Percentiles rank a stretch among this genome's conserved stretches.
These are phyloP conservation scores for Saccharomyces pastorianus DNA, from an alignment of 1,139 yeast genomes.

Conservation along the genomic window DNA sequence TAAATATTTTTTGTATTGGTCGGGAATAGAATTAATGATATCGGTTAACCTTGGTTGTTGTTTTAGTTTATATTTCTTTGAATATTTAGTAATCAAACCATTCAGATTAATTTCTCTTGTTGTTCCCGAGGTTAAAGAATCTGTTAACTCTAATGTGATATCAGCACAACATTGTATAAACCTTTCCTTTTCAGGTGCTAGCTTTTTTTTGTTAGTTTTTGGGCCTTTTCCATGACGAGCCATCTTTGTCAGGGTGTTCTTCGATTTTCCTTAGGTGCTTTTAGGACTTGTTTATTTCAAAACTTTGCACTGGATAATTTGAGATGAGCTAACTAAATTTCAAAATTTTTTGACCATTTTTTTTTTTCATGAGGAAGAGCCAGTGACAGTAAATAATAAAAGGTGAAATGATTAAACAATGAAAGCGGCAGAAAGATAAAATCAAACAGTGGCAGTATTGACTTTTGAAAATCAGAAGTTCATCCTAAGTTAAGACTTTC, in stretches of 20 bases:
- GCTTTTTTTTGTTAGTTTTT: conserved; percentile 43
- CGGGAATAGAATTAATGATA: conserved; percentile 91
- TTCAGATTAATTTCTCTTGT: conserved; percentile 81
- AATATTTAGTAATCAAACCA: conserved; percentile 75
- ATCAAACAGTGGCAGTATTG: neutral
- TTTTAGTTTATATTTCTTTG: conserved; percentile 84
- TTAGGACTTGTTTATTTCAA: too few relatives aligned
- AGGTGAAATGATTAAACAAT: neutral
- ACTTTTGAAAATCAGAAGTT: neutral
- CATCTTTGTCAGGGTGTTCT: conserved; percentile 15
- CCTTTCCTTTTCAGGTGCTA: conserved; percentile 84
- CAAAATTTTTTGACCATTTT: neutral
- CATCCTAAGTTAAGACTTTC: neutral
- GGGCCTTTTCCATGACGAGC: conserved; percentile 33
- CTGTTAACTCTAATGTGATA: conserved; percentile 78
- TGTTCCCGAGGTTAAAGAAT: conserved; percentile 48
- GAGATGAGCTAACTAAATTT: neutral
- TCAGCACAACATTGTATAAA: conserved; percentile 91
- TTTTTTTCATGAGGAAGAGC: neutral
- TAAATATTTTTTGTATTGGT: conserved; percentile 83
- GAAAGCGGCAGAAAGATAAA: neutral
- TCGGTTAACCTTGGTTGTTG: conserved; percentile 94
- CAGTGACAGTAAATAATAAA: neutral
- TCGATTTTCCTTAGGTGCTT: neutral
- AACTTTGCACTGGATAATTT: neutral